These are phyloP conservation scores for Corymbia citriodora DNA, from an alignment of 441 rosid genomes.

Conservation along the genomic window DNA sequence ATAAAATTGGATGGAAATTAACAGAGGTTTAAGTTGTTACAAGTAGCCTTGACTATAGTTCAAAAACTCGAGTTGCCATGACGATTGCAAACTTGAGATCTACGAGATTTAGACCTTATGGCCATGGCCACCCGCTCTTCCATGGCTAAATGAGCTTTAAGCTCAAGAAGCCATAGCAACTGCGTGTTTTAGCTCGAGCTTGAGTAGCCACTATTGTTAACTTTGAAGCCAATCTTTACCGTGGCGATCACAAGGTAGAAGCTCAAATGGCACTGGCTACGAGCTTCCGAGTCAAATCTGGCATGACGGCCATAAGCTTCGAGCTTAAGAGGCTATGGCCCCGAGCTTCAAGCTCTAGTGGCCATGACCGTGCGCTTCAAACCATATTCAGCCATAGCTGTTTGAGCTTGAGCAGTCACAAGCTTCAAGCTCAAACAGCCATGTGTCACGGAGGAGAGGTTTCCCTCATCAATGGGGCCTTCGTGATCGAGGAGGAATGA, in stretches of 20 bases:
- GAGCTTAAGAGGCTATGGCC: neutral
- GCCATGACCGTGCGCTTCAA: neutral
- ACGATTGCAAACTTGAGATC: neutral
- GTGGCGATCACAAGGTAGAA: neutral
- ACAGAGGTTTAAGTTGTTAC: fast-evolving
- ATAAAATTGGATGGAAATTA: no score
- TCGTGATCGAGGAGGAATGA: no score
- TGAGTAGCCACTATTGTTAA: neutral
- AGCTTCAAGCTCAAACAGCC: neutral
- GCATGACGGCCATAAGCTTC: neutral
- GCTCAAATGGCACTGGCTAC: neutral
- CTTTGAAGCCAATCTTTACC: neutral
- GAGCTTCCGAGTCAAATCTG: neutral
- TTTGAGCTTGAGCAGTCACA: neutral
- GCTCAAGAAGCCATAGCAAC: neutral
- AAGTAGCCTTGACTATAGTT: fast-evolving
- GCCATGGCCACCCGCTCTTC: neutral
- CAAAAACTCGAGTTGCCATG: neutral
- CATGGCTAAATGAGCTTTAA: neutral
- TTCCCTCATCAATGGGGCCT: no score
- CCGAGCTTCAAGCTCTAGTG: neutral
- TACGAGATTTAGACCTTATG: neutral
- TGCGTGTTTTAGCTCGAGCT: neutral
- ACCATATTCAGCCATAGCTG: neutral
- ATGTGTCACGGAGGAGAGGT: no score